Percentiles rank a stretch among this genome's conserved stretches.
Evolutionary conservation across 2,329 filamentous ascomycete genomes (phyloP).

Genomic region (Talaromyces sp.): DNA sequence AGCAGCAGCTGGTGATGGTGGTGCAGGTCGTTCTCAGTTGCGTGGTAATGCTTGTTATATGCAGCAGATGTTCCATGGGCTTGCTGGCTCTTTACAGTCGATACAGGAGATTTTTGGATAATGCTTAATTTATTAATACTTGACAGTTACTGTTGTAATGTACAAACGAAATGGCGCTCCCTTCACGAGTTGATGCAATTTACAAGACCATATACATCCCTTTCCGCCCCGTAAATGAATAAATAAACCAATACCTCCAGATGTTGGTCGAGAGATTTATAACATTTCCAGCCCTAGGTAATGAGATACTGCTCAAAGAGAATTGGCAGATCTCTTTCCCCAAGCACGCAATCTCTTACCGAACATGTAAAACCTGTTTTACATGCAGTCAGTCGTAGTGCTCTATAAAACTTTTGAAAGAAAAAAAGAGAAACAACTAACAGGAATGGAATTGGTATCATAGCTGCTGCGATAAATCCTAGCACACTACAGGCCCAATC

Average conservation of each 20-base stretch:
- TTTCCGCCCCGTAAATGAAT: neutral
- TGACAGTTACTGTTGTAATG: too few relatives aligned
- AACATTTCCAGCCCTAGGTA: neutral
- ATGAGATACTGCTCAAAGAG: neutral
- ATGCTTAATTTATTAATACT: neutral
- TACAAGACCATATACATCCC: too few relatives aligned
- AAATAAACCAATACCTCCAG: neutral
- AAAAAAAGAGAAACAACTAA: neutral
- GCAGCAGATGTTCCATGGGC: constrained; percentile 5
- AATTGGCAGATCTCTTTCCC: neutral
- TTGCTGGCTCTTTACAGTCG: neutral
- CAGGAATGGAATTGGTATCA: constrained; percentile 9
- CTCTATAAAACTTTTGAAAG: neutral
- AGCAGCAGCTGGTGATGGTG: too few relatives aligned
- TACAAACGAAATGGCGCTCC: too few relatives aligned
- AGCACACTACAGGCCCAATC: constrained; percentile 4
- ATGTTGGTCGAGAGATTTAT: too few relatives aligned
- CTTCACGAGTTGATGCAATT: too few relatives aligned
- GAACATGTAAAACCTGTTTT: neutral
- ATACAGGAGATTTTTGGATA: neutral
- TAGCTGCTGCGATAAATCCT: neutral
- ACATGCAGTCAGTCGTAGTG: neutral
- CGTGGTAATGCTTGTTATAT: neutral
- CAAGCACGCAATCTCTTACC: neutral
- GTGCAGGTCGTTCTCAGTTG: neutral